Percentiles rank a stretch among this genome's conserved stretches.
Conservation (phyloP, 163 green algal species). For the Coccomyxa subellipsoidea region DNA sequence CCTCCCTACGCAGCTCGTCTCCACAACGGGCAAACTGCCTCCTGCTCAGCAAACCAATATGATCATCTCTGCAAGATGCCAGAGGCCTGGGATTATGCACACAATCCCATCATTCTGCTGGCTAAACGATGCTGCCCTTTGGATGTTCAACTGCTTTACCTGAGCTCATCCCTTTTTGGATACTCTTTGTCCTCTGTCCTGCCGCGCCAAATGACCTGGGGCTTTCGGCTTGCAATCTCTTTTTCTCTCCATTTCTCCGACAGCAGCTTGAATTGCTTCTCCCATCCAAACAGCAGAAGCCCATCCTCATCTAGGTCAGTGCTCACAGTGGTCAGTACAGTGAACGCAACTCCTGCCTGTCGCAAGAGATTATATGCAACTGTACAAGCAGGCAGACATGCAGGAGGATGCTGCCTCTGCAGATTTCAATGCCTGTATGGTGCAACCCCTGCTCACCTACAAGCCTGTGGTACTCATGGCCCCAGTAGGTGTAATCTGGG, state of each 20-base stretch:
- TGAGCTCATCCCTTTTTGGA: constrained; percentile 29
- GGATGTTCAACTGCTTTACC: neutral
- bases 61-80: no score
- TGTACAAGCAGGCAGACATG: no score
- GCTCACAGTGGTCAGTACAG: no score
- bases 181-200: constrained; percentile 36
- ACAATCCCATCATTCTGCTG: no score
- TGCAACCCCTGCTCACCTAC: constrained; percentile 12
- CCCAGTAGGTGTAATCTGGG: constrained; percentile 49
- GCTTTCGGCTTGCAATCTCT: constrained; percentile 13
- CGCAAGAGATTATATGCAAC: no score
- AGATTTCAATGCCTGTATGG: constrained; percentile 3
- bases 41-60: constrained; percentile 22
- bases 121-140: no score
- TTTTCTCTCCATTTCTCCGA: constrained; percentile 25
- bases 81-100: no score
- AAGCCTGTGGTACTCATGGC: constrained; percentile 37
- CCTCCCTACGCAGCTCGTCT: constrained; percentile 12
- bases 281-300: constrained; percentile 38
- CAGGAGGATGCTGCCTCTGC: no score
- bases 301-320: constrained; percentile 33
- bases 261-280: constrained; percentile 35
- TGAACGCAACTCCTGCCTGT: no score
- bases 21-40: constrained; percentile 31
- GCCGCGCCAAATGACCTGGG: constrained; percentile 42